Base-by-base conservation (phyloP, 2,329 filamentous ascomycete species). In the Ascomycota sp. region DNA sequence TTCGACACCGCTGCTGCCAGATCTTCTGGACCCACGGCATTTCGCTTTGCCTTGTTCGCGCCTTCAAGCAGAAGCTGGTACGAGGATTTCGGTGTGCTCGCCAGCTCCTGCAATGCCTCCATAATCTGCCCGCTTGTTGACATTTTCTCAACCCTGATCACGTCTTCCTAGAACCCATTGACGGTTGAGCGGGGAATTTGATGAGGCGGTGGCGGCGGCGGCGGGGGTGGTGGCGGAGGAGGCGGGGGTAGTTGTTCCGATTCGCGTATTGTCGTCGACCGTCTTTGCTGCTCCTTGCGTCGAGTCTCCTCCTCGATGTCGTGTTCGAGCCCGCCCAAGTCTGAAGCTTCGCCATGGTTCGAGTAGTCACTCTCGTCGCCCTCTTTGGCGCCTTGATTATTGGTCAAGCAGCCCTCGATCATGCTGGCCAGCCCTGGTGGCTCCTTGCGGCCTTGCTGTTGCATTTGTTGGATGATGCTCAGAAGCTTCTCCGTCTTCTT, bases 391-490 rank as follows among this genome's bases (percentile, higher is more conserved):
- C 56, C 55, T 35, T 57, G 53, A 35, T 50, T 56, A 40, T 64
- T 64, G 20, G 68, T 63, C 39, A 75, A 72, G 51, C 49, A 61
- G 45, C 46, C 67, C 48, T 70, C 73, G 38, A 68, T 59, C 38
- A 66, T 68, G 38, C 59, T 64, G 32, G 59, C 65, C 55, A 69
- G 61, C 33, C 70, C 73, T 34, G 78, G 67, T 4, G 69, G 63
- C 31, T 73, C 67, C 32, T 82, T 82, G 35, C 86, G 74, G 11
- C 86, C 85, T 46, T 94, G 85, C 39, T 81, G 79, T 52, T 95
- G 86, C 82, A 95, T 93, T 43, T 83, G 81, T 37, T 89, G 79
- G 55, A 92, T 93, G 43, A 95, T 79, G 48, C 80, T 83, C 54
- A 86, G 86, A 33, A 98, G 70, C 52, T 92, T 91, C 36, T 82